Evolutionary conservation across 78 protist genomes (phyloP).

Genomic region (Monosiga brevicollis): DNA sequence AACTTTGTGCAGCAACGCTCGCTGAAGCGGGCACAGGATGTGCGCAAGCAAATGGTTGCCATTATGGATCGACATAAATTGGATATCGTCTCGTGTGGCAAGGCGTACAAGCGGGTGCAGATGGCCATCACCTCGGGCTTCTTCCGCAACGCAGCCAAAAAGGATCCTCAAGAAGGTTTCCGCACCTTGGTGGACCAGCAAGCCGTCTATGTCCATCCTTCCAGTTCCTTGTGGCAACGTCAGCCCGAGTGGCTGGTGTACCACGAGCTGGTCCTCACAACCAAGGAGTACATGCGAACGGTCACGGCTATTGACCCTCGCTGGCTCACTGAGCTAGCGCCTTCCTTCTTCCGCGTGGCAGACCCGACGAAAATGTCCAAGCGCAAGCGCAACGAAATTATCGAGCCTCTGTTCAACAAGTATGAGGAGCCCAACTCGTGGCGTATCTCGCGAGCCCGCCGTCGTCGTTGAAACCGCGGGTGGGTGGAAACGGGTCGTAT

Average conservation of each 20-base stretch:
- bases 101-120: conserved; percentile 60
- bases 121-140: conserved; percentile 85
- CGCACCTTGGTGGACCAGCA: conserved; percentile 70
- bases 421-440: conserved; percentile 77
- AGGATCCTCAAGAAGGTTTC: conserved; percentile 95
- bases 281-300: conserved; percentile 97
- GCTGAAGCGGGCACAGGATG: conserved; percentile 90
- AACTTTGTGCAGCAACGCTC: conserved; percentile 87
- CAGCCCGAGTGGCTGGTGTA: conserved; percentile 90
- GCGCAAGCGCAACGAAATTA: conserved; percentile 70
- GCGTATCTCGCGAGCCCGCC: conserved; percentile 55
- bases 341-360: conserved; percentile 65
- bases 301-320: conserved; percentile 81
- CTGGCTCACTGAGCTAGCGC: conserved; percentile 94
- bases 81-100: conserved; percentile 69
- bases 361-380: conserved; percentile 62
- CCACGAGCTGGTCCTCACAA: conserved; percentile 88
- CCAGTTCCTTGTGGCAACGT: conserved; percentile 79
- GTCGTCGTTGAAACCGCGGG: no score
- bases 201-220: conserved; percentile 88
- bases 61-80: conserved; percentile 87
- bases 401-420: conserved; percentile 86
- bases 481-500: no score
- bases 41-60: conserved; percentile 84
- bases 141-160: conserved; percentile 91